phyloP scores from a whole-genome alignment of 257 asterid genomes.

The Apocynum venetum region DNA sequence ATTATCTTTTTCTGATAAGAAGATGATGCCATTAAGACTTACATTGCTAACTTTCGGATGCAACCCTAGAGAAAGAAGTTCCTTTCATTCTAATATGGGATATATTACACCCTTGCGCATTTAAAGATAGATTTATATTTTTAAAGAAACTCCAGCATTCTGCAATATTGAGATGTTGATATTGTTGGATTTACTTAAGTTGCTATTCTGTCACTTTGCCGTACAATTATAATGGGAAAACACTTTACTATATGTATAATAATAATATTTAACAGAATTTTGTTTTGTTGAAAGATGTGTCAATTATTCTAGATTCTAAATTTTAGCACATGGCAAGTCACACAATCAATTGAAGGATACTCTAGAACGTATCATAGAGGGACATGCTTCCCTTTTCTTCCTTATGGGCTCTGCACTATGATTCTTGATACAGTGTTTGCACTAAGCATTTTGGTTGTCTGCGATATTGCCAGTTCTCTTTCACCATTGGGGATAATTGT shows the following conservation, averaged over 20 bases:
- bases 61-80: not conserved
- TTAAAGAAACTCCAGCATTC: not conserved
- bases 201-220: not conserved
- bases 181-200: not conserved
- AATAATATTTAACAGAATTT: too few relatives aligned
- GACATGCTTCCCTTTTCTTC: not conserved
- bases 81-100: not conserved
- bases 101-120: not conserved
- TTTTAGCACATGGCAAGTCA: not conserved
- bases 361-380: not conserved
- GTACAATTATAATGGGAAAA: not conserved
- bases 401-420: not conserved
- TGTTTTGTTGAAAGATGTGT: not conserved
- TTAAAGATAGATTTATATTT: not conserved
- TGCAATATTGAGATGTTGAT: not conserved
- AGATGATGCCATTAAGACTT: not conserved
- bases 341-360: not conserved
- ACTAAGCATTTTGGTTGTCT: not conserved
- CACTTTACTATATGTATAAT: not conserved
- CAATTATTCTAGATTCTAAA: not conserved
- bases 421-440: not conserved
- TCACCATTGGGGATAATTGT: conserved; percentile 1
- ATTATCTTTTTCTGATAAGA: conserved; percentile 4
- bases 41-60: not conserved
- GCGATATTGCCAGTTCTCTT: not conserved